Base-by-base conservation (phyloP, 2,329 filamentous ascomycete genomes). In the Ambrosiella cleistominuta region DNA sequence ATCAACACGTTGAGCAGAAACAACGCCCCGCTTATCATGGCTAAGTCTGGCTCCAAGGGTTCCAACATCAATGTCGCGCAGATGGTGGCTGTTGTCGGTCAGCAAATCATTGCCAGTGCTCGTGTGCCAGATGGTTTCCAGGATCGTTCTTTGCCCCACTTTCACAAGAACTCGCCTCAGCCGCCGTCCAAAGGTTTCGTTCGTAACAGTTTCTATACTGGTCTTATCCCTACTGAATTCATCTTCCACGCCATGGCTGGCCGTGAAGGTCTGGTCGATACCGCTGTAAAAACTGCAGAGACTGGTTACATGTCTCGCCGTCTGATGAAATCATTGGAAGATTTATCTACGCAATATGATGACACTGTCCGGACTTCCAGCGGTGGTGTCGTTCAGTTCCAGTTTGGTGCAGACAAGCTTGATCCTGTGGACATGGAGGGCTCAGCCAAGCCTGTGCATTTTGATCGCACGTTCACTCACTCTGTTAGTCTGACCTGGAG, bases 361-460 rank as follows among this genome's bases (percentile, higher is more conserved):
- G 81, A 94, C 65, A 98, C 93, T 0, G 91, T 98, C 0, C 82
- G 93, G 59, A 97, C 91, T 36, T 96, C 90, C 0, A 85, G 84
- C 1, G 86, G 86, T 7, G 83, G 83, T 38, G 85, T 98, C 61
- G 89, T 98, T 1, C 93, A 98, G 68, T 97, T 98, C 72, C 89
- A 95, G 66, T 98, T 95, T 65, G 93, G 93, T 68, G 93, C 93
- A 38, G 93, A 98, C 66, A 90, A 91, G 62, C 75, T 98, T 38
- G 93, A 98, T 68, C 93, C 93, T 1, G 86, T 96, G 17, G 90
- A 97, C 67, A 98, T 98, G 91, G 93, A 98, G 69, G 93, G 89
- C 49, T 84, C 85, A 62, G 91, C 88, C 7, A 88, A 87, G 64
- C 93, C 93, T 3, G 93, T 98, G 55, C 80, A 96, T 66, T 96